Percentiles rank a stretch among this genome's conserved stretches.
phyloP scores from a whole-genome alignment of 2,329 filamentous ascomycete species.

The Aureobasidium sp. region DNA sequence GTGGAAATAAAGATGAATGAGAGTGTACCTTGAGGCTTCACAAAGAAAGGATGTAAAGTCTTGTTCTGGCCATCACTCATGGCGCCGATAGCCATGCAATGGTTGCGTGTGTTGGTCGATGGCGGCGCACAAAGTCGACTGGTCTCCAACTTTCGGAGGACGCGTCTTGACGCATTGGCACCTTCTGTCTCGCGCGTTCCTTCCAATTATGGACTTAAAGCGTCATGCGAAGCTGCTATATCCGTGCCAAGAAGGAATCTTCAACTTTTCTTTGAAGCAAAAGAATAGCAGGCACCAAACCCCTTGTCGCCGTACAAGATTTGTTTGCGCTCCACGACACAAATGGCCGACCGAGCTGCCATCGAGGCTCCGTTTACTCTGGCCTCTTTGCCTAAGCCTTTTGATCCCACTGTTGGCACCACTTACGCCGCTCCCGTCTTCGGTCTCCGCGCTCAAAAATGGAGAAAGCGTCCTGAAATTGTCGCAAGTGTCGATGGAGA shows the following conservation, averaged over 20 bases:
- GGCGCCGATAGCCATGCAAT: not conserved
- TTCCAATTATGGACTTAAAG: not conserved
- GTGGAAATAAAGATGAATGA: not conserved
- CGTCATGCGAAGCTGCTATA: not conserved
- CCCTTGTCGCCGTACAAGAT: not conserved
- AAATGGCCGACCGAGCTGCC: conserved; percentile 9
- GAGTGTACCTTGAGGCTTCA: conserved; percentile 1
- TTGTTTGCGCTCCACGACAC: not conserved
- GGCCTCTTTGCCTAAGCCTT: conserved; percentile 35
- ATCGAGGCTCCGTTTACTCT: conserved; percentile 32
- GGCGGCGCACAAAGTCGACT: no score
- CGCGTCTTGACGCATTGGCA: not conserved
- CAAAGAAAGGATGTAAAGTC: conserved; percentile 13
- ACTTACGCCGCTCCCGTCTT: conserved; percentile 40
- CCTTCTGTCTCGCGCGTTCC: not conserved
- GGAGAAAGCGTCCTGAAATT: conserved; percentile 54
- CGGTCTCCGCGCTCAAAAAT: conserved; percentile 46
- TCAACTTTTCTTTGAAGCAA: not conserved
- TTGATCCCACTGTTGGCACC: conserved; percentile 31
- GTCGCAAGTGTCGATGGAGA: conserved; percentile 52
- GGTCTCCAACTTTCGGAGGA: not conserved
- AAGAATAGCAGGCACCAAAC: not conserved
- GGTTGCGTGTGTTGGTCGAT: not conserved
- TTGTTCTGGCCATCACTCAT: conserved; percentile 13
- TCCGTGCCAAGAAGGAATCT: conserved; percentile 4